Percentiles rank a stretch among this genome's conserved stretches.
Conservation (phyloP, 78 protist genomes). For the Creolimax fragrantissima region DNA sequence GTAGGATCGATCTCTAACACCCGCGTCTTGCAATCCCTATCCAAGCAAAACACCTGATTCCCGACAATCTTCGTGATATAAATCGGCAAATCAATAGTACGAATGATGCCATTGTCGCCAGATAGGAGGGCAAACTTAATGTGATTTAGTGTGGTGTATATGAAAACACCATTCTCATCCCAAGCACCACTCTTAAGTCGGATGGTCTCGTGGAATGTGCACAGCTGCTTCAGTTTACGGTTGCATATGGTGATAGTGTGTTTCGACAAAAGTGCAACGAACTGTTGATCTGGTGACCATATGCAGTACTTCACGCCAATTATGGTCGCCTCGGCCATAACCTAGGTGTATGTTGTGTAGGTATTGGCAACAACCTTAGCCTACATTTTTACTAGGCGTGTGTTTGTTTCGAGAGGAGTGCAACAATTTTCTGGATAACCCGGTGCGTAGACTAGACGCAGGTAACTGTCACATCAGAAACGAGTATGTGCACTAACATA, state of each 20-base stretch:
- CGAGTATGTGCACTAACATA: too few species aligned
- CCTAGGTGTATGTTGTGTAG: constrained; percentile 1
- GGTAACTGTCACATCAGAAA: too few species aligned
- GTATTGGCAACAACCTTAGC: too few species aligned
- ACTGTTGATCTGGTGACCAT: constrained; percentile 75
- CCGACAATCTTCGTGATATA: constrained; percentile 62
- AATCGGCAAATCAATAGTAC: constrained; percentile 84
- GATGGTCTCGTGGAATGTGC: constrained; percentile 73
- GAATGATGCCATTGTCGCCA: constrained; percentile 49
- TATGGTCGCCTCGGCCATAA: constrained; percentile 39
- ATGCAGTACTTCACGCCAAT: constrained; percentile 71
- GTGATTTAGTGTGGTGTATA: constrained; percentile 92
- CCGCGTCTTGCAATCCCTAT: constrained; percentile 72
- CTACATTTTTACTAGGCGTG: too few species aligned
- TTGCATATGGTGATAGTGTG: constrained; percentile 58
- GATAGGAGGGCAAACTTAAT: constrained; percentile 79
- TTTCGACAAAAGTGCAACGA: constrained; percentile 79
- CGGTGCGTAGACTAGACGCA: too few species aligned
- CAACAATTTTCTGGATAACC: too few species aligned
- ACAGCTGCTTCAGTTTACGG: constrained; percentile 63
- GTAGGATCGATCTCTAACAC: constrained; percentile 70
- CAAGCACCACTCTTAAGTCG: constrained; percentile 86
- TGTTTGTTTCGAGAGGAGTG: too few species aligned
- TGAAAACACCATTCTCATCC: constrained; percentile 77
- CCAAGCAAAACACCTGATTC: constrained; percentile 61